Base-by-base conservation (phyloP, 2,329 filamentous ascomycete genomes). In the Fusarium compactum region DNA sequence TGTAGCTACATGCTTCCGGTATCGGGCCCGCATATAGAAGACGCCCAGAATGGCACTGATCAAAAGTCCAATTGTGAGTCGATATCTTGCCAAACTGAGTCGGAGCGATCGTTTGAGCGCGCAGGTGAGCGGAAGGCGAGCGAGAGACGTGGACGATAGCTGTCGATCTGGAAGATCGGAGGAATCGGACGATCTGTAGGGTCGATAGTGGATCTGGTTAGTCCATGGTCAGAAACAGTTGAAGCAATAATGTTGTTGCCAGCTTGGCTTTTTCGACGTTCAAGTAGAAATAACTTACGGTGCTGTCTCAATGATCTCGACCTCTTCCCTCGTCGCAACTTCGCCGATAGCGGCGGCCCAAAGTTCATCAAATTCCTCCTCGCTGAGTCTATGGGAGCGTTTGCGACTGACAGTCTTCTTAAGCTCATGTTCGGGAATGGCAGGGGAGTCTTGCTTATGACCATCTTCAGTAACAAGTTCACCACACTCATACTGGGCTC, bases 401-500 rank as follows among this genome's bases (percentile, higher is more conserved):
- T 92, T 93, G 72, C 90, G 88, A 73, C 87, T 88, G 69, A 98
- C 90, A 60, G 89, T 87, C 69, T 91, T 84, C 83, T 95, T 97
- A 67, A 98, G 84, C 57, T 93, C 91, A 29, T 90, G 87, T 72
- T 95, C 93, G 30, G 85, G 84, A 18, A 89, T 85, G 6, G 83
- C 81, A 4, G 92, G 89, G 7, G 86, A 88, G 14, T 87, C 82
- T 5, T 89, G 82, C 24, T 82, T 83, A 56, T 87, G 83, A 12
- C 91, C 90, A 50, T 88, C 83, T 27, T 91, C 88, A 66, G 90
- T 85, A 6, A 85, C 78, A 15, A 91, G 83, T 65, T 93, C 91
- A 20, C 95, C 93, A 75, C 96, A 99, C 82, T 99, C 96, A 76
- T 90, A 98, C 75, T 94, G 91, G 58, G 96, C 96, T 63, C 93